Evolutionary conservation across 768 basidiomycete genomes (phyloP), one percentile per base, ranked within the genome.

Genomic region (Gelatoporia subvermispora): DNA sequence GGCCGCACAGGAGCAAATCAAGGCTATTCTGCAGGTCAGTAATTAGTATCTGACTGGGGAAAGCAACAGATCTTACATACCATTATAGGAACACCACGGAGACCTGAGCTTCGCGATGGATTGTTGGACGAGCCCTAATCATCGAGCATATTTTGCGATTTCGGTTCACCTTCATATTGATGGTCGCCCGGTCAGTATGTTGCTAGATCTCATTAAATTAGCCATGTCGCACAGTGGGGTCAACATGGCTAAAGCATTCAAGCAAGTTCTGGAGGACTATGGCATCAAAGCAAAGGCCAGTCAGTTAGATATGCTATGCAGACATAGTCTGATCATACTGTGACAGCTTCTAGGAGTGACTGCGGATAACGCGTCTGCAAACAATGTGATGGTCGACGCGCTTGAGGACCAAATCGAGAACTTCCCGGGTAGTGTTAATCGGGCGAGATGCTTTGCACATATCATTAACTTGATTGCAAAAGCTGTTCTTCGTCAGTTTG

Each of bases 21-120:
- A 58, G 5, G 60, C 61, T 2, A 25, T 50, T 17, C 43, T 58
- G 8, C 43, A 49, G 38, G 59, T 57, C 9, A 47, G 47, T 5
- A 8, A 16, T 38, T 20, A 23, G 11, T 41, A 11, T 18, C 5
- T 11, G 13, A 20, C 23, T 20, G 4, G 4, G 39, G 4, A 20
- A 20, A 11, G 4, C 13, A 11, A 38, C 28, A 37, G 42, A 49
- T 36, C 21, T n/a, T 10, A 47, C 8, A 7, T n/a, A 10, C 10
- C n/a, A 31, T 23, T 16, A n/a, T 47, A 68, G 67, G 54, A 61
- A 15, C 52, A 67, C 47, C 46, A 63, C 0, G 61, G 68, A 0
- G 35, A 45, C 8, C 34, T 70, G 7, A 66, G 47, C 42, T 65
- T 68, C 45, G 54, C 53, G 0, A 66, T 62, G 1, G 66, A 48